phyloP scores from a whole-genome alignment of 2,329 filamentous ascomycete species.

The Zymoseptoria passerinii region DNA sequence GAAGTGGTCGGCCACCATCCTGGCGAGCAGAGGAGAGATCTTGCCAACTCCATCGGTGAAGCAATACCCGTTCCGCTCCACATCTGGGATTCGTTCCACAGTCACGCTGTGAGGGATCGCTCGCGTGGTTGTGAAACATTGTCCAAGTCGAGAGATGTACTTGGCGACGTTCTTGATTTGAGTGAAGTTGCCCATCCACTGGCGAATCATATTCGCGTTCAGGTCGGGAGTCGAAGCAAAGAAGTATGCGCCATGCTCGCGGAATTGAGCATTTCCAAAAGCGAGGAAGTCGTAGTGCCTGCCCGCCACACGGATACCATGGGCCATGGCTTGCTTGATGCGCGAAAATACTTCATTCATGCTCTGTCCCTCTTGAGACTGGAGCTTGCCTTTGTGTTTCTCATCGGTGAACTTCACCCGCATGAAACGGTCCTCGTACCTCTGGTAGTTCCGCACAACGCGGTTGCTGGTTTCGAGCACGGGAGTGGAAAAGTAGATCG shows the following conservation, averaged over 20 bases:
- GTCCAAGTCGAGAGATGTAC: constrained; percentile 78
- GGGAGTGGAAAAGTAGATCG: constrained; percentile 68
- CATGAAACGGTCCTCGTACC: constrained; percentile 70
- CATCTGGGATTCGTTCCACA: constrained; percentile 56
- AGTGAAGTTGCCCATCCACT: constrained; percentile 78
- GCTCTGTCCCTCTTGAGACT: constrained; percentile 24
- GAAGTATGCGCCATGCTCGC: constrained; percentile 87
- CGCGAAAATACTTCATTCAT: constrained; percentile 56
- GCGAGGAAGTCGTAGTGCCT: constrained; percentile 83
- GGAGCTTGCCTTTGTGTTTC: constrained; percentile 41
- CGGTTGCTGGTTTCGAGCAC: constrained; percentile 81
- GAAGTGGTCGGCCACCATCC: constrained; percentile 64
- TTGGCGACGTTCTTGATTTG: constrained; percentile 82
- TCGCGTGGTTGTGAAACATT: constrained; percentile 91
- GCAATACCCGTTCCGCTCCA: constrained; percentile 57
- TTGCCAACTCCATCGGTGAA: constrained; percentile 94
- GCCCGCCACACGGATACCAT: constrained; percentile 76
- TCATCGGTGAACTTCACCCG: constrained; percentile 88
- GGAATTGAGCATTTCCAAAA: constrained; percentile 90
- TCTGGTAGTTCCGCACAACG: constrained; percentile 63
- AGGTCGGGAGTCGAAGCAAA: constrained; percentile 64
- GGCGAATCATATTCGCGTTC: constrained; percentile 67
- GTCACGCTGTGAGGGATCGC: constrained; percentile 57
- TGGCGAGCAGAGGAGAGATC: constrained; percentile 70
- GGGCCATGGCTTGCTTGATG: constrained; percentile 59